Evolutionary conservation across 306 rosid species (phyloP), one percentile per base, ranked within the genome.

Genomic region (Vigna unguiculata): DNA sequence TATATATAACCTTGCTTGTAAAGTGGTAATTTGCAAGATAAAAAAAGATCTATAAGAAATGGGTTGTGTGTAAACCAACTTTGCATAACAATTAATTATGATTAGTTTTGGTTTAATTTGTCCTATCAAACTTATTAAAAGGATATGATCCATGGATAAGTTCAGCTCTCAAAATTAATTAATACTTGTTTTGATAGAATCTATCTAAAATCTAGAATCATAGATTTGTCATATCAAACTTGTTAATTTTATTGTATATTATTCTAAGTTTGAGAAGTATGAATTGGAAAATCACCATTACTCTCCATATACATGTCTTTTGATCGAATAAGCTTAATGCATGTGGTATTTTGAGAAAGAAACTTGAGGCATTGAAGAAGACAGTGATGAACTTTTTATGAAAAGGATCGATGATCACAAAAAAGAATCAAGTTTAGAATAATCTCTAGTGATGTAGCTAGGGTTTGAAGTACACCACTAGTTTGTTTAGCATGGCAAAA

Each of bases 341-440:
- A 81, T 71, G 69, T 24, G 68, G 79, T 79, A 69, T 79, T 17
- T 54, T 55, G 68, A 20, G 24, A 71, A 75, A 78, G 64, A 72
- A 71, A 78, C 40, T 51, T 21, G 73, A 51, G 65, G 28, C 74
- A 66, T 11, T 3, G 64, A 83, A 81, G 78, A 84, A 81, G 85
- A 87, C 76, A 85, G 61, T 25, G 63, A 46, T n/a, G 16, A 79
- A 64, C 82, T 82, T 75, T 85, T 85, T 71, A 38, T 62, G 58
- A 85, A 64, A 64, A 64, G 70, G 70, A 43, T 43, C 15, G 48
- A 40, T 64, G 70, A 64, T 64, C 16, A 72, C 24, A 6, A 78
- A 85, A 28, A 87, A 81, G 77, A 74, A 69, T 64, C 71, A 76
- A 76, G 85, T 79, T 70, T 85, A 74, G 86, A 85, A 82, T 70